These are phyloP conservation scores for Scalesia atractyloides DNA, from an alignment of 129 eudicot genomes.

Conservation along the genomic window DNA sequence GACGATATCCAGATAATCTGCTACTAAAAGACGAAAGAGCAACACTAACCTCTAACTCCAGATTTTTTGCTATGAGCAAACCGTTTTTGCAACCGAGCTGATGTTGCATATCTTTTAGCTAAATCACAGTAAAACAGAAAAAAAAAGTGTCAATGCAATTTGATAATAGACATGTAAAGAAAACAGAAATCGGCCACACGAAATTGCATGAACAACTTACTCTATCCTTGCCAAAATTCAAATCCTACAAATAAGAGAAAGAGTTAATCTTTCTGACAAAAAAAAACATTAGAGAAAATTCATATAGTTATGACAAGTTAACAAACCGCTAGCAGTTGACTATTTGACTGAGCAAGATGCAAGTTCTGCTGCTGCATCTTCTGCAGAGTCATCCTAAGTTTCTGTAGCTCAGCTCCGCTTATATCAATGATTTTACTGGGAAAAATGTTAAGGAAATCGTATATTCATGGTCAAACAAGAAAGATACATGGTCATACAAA, in stretches of 20 bases:
- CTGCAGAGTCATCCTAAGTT: constrained; percentile 59
- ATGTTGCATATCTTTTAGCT: constrained; percentile 62
- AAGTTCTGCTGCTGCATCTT: constrained; percentile 70
- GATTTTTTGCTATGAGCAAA: constrained; percentile 46
- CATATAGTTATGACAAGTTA: constrained; percentile 6
- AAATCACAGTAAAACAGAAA: constrained; percentile 14
- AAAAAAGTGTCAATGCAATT: background rate
- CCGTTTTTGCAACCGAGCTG: constrained; percentile 67
- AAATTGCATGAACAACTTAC: constrained; percentile 35
- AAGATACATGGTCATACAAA: background rate
- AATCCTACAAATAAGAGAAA: constrained; percentile 45
- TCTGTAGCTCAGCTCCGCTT: constrained; percentile 54
- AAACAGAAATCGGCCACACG: background rate
- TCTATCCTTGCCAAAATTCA: constrained; percentile 63
- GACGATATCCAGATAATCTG: background rate
- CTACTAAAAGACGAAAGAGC: constrained; percentile 3
- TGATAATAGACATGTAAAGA: background rate
- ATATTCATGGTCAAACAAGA: background rate
- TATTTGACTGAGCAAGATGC: constrained; percentile 63
- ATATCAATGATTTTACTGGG: constrained; percentile 64
- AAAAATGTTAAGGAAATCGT: constrained; percentile 27
- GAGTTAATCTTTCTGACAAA: background rate
- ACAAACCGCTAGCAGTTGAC: constrained; percentile 67
- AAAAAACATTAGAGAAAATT: background rate
- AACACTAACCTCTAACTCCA: constrained; percentile 54